Percentiles rank a stretch among this genome's conserved stretches.
These are phyloP conservation scores for Iris pallida DNA, from an alignment of 116 monocot genomes.

Conservation along the genomic window DNA sequence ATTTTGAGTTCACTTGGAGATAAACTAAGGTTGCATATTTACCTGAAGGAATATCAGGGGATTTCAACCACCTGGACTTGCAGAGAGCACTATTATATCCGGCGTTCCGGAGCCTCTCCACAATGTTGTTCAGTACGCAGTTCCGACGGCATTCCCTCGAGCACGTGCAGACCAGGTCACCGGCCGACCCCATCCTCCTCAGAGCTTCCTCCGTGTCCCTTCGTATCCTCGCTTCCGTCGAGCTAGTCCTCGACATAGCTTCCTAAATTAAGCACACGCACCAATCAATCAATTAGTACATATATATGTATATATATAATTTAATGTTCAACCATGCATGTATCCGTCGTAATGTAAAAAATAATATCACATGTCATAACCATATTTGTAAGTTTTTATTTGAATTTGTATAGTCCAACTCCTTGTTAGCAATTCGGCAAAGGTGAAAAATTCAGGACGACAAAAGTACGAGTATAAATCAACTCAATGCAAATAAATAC, in stretches of 20 bases:
- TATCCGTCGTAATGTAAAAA: no score
- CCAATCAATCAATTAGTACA: background rate
- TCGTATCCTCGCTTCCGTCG: conserved; percentile 49
- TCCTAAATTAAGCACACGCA: conserved; percentile 20
- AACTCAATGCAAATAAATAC: no score
- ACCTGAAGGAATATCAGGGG: conserved; percentile 73
- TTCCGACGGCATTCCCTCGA: conserved; percentile 21
- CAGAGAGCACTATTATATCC: conserved; percentile 78
- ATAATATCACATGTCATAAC: no score
- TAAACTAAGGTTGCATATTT: no score
- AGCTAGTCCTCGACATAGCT: conserved; percentile 34
- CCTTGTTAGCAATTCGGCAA: no score
- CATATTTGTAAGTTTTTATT: no score
- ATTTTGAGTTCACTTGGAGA: no score
- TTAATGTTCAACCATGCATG: no score
- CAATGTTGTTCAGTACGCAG: conserved; percentile 36
- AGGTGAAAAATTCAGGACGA: no score
- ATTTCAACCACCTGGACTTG: conserved; percentile 73
- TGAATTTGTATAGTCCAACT: no score
- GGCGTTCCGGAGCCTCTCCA: conserved; percentile 27
- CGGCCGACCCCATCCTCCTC: conserved; percentile 17
- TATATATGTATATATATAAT: background rate
- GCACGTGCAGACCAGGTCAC: background rate
- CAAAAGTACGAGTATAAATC: no score
- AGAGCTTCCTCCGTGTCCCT: conserved; percentile 30